Evolutionary conservation across 2,329 filamentous ascomycete species (phyloP), one percentile per base, ranked within the genome.

Genomic region (Clarireedia paspali): DNA sequence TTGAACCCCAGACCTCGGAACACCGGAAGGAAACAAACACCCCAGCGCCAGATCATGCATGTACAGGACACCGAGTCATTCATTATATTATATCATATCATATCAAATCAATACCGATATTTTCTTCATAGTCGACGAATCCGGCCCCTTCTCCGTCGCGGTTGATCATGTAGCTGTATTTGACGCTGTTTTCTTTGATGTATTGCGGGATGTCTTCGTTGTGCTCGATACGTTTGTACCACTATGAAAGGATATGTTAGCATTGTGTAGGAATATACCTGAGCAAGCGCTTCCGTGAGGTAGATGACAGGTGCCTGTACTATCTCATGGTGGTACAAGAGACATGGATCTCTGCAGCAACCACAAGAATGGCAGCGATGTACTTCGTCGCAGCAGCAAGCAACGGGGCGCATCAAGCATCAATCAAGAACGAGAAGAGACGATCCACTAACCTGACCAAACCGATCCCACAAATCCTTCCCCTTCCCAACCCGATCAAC

Each of bases 121-220:
- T 10, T 17, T 55, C 52, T 24, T 55, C 42, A 47, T 57, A 60
- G 48, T 65, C 63, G 17, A 50, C 36, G 34, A 65, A 65, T 23
- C 61, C 61, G 15, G 60, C 63, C 40, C 55, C 59, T 40, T 52
- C 52, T 4, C 47, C 58, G 36, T 65, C 62, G 15, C 63, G 55
- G 50, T 63, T 53, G n/a, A 65, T 46, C 56, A 63, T 57, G 53
- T 64, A 65, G 23, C 26, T 45, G 34, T 59, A 65, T 27, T 52
- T 59, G 20, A 58, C 56, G 10, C 30, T 55, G 39, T 60, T 52
- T 15, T 38, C 44, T 51, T 69, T 66, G 49, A 78, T 60, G 58
- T 71, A 75, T 4, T 57, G 57, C 3, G 76, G 76, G 3, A 77
- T 59, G 60, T 77, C 75, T 48, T 57, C 51, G 56, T 76, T 75